Conservation (phyloP, 1,284 basidiomycete species). For the Porogramme epimiltina region DNA sequence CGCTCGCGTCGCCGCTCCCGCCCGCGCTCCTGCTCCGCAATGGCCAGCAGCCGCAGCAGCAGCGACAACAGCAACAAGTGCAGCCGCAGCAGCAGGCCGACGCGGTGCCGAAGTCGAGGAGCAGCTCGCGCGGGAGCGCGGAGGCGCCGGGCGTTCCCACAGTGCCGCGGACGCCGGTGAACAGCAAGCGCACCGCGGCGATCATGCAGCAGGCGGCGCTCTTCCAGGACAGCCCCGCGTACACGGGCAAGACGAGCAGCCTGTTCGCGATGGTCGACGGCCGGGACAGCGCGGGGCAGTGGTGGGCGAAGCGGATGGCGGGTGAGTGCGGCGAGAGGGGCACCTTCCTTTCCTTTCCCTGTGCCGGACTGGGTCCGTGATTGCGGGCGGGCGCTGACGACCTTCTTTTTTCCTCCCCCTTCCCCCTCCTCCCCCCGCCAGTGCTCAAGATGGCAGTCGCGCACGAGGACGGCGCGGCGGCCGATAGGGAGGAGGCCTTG, state of each 20-base stretch:
- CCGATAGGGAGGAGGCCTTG: conserved; percentile 49
- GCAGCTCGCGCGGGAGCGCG: neutral
- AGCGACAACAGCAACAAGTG: conserved; percentile 16
- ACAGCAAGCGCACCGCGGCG: conserved; percentile 43
- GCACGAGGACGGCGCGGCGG: conserved; percentile 37
- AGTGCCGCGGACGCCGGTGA: conserved; percentile 60
- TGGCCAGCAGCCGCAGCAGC: conserved; percentile 32
- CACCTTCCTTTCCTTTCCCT: neutral
- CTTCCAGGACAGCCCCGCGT: conserved; percentile 74
- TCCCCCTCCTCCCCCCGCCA: conserved; percentile 27
- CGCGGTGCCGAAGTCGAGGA: too few species aligned
- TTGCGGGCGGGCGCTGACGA: conserved; percentile 19
- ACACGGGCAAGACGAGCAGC: conserved; percentile 51
- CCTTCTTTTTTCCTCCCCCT: too few species aligned
- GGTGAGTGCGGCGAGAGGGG: conserved; percentile 48
- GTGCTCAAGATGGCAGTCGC: conserved; percentile 53
- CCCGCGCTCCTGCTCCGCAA: conserved; percentile 53
- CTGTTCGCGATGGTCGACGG: conserved; percentile 66
- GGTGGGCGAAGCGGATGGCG: conserved; percentile 75
- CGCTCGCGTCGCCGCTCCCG: conserved; percentile 54
- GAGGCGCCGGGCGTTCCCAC: conserved; percentile 22
- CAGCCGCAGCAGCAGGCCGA: neutral
- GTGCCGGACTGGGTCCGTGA: conserved; percentile 15
- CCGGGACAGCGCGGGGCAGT: conserved; percentile 65
- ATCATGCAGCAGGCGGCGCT: conserved; percentile 75